Evolutionary conservation across 768 basidiomycete species (phyloP).

Genomic region (Suillus discolor): DNA sequence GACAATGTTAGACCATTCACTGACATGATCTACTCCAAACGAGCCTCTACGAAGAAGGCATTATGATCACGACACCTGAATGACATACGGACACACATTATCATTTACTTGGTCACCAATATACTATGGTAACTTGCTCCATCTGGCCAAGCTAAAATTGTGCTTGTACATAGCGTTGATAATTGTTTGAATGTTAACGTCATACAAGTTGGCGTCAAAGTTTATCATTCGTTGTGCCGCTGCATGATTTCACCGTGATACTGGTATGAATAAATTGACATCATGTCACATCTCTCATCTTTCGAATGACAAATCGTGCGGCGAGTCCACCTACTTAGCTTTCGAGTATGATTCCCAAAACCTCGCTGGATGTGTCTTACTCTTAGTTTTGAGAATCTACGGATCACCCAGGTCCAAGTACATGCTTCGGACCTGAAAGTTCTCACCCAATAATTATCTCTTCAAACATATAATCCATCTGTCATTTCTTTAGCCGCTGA

Average conservation of each 20-base stretch:
- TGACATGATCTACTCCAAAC: constrained; percentile 76
- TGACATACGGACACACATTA: not conserved
- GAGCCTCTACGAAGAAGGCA: constrained; percentile 34
- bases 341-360: not conserved
- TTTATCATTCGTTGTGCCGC: too few relatives aligned
- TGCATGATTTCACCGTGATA: not conserved
- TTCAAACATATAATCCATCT: not conserved
- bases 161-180: not conserved
- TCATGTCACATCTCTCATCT: not conserved
- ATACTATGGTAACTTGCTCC: not conserved
- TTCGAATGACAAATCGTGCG: not conserved
- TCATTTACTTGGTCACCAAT: not conserved
- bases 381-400: not conserved
- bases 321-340: not conserved
- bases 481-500: not conserved
- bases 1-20: constrained; percentile 63
- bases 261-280: not conserved
- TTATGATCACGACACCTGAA: not conserved
- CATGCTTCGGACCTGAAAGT: not conserved
- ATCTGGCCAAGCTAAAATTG: not conserved
- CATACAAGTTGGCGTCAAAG: not conserved
- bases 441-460: not conserved
- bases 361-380: not conserved
- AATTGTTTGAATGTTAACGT: not conserved
- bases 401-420: not conserved